phyloP scores from a whole-genome alignment of 2,329 filamentous ascomycete species.

The Verticillium tricorpus region DNA sequence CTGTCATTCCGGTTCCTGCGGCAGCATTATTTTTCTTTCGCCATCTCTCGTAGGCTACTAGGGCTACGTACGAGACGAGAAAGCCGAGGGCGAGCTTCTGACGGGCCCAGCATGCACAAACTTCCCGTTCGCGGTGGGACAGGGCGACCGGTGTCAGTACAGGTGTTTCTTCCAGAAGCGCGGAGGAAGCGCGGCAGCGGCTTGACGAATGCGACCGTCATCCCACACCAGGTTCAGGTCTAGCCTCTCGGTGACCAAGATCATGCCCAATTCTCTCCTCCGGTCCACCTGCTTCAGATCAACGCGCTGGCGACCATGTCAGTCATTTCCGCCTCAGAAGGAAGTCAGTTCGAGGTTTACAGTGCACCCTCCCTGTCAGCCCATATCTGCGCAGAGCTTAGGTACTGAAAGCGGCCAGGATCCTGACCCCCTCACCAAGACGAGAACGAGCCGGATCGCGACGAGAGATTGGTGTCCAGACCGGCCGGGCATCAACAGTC shows the following conservation, averaged over 20 bases:
- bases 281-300: no score
- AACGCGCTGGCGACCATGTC: no score
- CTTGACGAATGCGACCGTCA: slow-evolving; percentile 23
- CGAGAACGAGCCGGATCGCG: no score
- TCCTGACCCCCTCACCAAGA: no score
- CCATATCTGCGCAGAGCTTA: no score
- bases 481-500: no score
- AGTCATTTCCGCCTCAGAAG: no score
- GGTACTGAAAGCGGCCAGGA: no score
- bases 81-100: slow-evolving; percentile 28
- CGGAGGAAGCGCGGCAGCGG: slow-evolving; percentile 27
- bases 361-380: no score
- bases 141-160: neutral
- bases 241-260: slow-evolving; percentile 22
- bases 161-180: slow-evolving; percentile 19
- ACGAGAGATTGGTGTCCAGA: no score
- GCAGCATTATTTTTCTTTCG: slow-evolving; percentile 28
- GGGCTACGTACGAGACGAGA: slow-evolving; percentile 30
- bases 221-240: slow-evolving; percentile 26
- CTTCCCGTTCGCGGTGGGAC: neutral
- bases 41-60: slow-evolving; percentile 32
- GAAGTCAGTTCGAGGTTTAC: no score
- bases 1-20: slow-evolving; percentile 28
- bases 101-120: neutral
- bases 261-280: neutral